Percentiles rank a stretch among this genome's conserved stretches.
These are phyloP conservation scores for Pholiota conissans DNA, from an alignment of 768 basidiomycete genomes.

Conservation along the genomic window DNA sequence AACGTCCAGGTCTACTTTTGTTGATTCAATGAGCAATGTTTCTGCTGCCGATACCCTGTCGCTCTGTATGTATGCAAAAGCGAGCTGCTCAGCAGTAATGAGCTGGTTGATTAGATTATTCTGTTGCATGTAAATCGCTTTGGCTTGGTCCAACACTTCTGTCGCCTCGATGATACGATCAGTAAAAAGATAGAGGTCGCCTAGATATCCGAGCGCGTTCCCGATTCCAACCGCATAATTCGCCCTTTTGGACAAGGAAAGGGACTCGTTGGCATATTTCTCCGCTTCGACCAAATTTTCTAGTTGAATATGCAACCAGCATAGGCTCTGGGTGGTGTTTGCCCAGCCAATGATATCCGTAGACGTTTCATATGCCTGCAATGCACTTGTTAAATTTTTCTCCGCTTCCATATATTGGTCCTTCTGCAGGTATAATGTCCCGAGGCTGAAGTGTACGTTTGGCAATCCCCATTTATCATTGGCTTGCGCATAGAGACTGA, in stretches of 20 bases:
- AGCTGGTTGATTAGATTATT: not conserved
- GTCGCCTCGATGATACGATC: not conserved
- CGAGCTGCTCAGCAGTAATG: not conserved
- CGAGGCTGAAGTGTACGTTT: not conserved
- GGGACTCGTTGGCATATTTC: not conserved
- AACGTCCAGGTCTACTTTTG: not conserved
- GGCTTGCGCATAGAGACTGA: not conserved
- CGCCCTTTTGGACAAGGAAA: not conserved
- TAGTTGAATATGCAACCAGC: not conserved
- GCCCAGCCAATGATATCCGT: not conserved
- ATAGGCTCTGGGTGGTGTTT: not conserved
- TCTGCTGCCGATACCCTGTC: not conserved
- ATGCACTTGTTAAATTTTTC: not conserved
- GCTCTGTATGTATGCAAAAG: not conserved
- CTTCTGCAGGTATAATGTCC: not conserved
- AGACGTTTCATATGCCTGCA: not conserved
- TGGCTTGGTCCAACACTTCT: not conserved
- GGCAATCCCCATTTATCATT: not conserved
- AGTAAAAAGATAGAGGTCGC: not conserved
- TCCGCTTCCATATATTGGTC: not conserved
- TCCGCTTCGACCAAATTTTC: not conserved
- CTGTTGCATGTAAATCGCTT: not conserved
- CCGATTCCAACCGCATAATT: not conserved
- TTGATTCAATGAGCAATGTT: not conserved
- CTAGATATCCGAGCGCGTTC: not conserved